A percentile compares a stretch with the other conserved stretches of the same genome.
phyloP scores from a whole-genome alignment of 495 filamentous ascomycete species.

The Astrocystis sublimbata region DNA sequence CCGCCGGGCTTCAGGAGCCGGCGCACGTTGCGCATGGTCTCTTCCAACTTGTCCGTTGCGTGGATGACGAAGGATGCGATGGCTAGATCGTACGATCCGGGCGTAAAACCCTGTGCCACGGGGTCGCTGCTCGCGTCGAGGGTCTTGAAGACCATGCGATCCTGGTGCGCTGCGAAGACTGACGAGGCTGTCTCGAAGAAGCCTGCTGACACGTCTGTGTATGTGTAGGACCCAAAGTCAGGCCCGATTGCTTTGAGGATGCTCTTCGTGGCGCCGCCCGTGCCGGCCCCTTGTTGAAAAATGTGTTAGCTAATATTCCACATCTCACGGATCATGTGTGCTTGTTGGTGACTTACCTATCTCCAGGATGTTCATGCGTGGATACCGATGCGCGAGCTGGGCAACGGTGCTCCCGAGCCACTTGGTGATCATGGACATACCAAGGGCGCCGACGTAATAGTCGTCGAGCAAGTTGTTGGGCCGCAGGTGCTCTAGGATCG shows the following conservation, averaged over 20 bases:
- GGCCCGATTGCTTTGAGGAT: slow-evolving; percentile 26
- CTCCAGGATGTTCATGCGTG: slow-evolving; percentile 48
- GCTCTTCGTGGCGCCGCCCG: slow-evolving; percentile 40
- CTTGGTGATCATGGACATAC: slow-evolving; percentile 22
- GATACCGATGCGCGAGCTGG: slow-evolving; percentile 46
- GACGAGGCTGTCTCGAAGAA: slow-evolving; percentile 42
- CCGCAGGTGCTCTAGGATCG: slow-evolving; percentile 44
- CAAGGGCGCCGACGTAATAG: slow-evolving; percentile 38
- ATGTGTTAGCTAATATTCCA: not conserved
- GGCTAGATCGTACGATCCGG: slow-evolving; percentile 51
- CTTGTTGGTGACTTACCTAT: slow-evolving; percentile 40
- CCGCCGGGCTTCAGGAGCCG: slow-evolving; percentile 57
- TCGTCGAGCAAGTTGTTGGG: slow-evolving; percentile 39
- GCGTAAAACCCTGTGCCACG: slow-evolving; percentile 44
- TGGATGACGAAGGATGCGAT: slow-evolving; percentile 49
- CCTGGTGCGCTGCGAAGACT: slow-evolving; percentile 15
- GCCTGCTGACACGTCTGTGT: slow-evolving; percentile 48
- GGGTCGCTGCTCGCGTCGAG: slow-evolving; percentile 45
- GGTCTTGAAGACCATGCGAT: slow-evolving; percentile 45
- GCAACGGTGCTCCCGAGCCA: slow-evolving; percentile 24
- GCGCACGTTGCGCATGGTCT: slow-evolving; percentile 44
- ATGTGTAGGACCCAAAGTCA: slow-evolving; percentile 47
- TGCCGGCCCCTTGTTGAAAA: slow-evolving; percentile 38
- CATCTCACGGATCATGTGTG: too few species aligned
- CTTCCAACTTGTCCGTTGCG: slow-evolving; percentile 42